Percentiles rank a stretch among this genome's conserved stretches.
These are phyloP conservation scores for Funneliformis geosporum DNA, from an alignment of 192 early-diverging fungal species.

Conservation along the genomic window DNA sequence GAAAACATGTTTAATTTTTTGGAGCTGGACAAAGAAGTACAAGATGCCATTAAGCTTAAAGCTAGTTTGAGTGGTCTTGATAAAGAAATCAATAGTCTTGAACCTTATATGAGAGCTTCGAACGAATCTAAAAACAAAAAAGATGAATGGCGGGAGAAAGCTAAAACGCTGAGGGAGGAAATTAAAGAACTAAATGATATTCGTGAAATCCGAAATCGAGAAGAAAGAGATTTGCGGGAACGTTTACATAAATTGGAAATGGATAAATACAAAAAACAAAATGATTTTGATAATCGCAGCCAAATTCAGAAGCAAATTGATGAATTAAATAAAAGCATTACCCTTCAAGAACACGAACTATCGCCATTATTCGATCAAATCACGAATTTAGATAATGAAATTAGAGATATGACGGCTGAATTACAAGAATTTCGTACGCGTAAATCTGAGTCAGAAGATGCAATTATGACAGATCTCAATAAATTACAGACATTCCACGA, in stretches of 20 bases:
- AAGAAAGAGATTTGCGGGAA: background rate
- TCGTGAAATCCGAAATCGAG: background rate
- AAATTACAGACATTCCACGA: background rate
- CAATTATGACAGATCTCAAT: background rate
- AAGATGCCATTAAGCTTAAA: conserved; percentile 41
- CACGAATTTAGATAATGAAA: background rate
- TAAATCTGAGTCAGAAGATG: background rate
- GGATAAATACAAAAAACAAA: background rate
- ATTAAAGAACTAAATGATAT: background rate
- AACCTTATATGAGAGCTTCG: conserved; percentile 49
- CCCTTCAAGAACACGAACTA: background rate
- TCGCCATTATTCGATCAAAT: background rate
- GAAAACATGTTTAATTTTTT: background rate
- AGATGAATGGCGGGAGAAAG: conserved; percentile 47
- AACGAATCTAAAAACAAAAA: conserved; percentile 69
- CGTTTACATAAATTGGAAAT: background rate
- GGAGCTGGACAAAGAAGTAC: conserved; percentile 42
- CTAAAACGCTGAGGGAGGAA: background rate
- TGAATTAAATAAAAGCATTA: background rate
- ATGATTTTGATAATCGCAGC: background rate
- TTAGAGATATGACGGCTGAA: background rate
- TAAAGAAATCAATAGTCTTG: conserved; percentile 51
- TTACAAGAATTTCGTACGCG: background rate
- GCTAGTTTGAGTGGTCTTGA: conserved; percentile 44
- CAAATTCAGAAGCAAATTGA: background rate